A percentile compares a stretch with the other conserved stretches of the same genome.
phyloP scores from a whole-genome alignment of 31 red algal species.

The Porphyra umbilicalis region DNA sequence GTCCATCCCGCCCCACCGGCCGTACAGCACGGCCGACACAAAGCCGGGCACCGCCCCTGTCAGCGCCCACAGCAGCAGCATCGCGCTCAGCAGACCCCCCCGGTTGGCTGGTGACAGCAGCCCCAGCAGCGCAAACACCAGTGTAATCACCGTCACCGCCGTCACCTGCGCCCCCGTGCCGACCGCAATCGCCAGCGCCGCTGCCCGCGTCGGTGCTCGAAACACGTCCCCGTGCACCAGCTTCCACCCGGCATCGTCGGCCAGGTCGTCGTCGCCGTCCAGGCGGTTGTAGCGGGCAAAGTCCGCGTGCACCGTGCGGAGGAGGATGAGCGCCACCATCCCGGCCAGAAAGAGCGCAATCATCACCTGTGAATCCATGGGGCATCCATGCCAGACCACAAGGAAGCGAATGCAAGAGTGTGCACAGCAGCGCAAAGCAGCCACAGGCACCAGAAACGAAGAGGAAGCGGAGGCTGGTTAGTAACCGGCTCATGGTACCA shows the following conservation, averaged over 20 bases:
- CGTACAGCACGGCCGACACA: constrained; percentile 62
- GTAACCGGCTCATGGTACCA: no score
- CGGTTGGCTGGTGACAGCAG: constrained; percentile 90
- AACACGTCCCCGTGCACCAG: constrained; percentile 92
- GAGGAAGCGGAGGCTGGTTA: no score
- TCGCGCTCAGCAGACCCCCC: constrained; percentile 76
- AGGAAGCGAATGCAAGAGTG: no score
- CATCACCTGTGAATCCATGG: constrained; percentile 42
- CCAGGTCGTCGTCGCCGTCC: constrained; percentile 71
- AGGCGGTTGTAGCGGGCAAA: constrained; percentile 81
- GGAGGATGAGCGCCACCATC: constrained; percentile 70
- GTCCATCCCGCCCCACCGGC: constrained; percentile 33
- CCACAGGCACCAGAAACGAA: no score
- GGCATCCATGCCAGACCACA: no score
- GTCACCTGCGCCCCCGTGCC: constrained; percentile 73
- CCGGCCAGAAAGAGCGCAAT: constrained; percentile 81
- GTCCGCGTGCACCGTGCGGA: constrained; percentile 82
- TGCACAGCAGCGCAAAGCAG: no score
- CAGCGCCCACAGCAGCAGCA: constrained; percentile 75
- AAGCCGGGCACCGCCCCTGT: constrained; percentile 52
- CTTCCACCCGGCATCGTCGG: constrained; percentile 79
- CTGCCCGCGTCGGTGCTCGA: constrained; percentile 48
- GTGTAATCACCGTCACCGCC: constrained; percentile 51
- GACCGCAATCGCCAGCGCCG: constrained; percentile 51
- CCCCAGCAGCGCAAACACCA: constrained; percentile 72